A percentile compares a stretch with the other conserved stretches of the same genome.
Conservation (phyloP, 768 basidiomycete species). For the Pleurotus sapidus region DNA sequence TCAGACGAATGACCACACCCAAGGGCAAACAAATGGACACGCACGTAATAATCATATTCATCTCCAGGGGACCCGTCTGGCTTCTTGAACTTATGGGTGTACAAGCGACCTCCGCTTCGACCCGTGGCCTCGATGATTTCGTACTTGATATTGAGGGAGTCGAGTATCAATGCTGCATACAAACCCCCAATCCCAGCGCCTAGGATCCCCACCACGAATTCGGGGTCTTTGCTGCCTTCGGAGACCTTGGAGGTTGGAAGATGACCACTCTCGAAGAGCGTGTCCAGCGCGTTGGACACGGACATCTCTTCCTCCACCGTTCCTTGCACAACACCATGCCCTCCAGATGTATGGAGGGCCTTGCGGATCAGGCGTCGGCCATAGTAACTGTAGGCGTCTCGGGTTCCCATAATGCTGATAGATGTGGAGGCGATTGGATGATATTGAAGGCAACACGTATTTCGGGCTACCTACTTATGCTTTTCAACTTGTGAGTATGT, state of each 20-base stretch:
- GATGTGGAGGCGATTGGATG: too few species aligned
- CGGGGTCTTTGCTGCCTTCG: background rate
- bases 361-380: too few species aligned
- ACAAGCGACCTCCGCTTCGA: constrained; percentile 41
- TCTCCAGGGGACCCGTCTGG: constrained; percentile 10
- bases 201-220: constrained; percentile 26
- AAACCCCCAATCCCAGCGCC: constrained; percentile 36
- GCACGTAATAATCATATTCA: constrained; percentile 33
- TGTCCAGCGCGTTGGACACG: too few species aligned
- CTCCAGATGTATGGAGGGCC: too few species aligned
- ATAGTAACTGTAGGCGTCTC: too few species aligned
- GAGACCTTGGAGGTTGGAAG: background rate
- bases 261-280: background rate
- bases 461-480: too few species aligned
- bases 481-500: too few species aligned
- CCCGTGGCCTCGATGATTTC: constrained; percentile 42
- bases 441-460: too few species aligned
- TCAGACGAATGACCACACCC: too few species aligned
- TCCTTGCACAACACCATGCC: too few species aligned
- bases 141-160: constrained; percentile 37
- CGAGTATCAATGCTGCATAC: constrained; percentile 43
- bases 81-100: constrained; percentile 35
- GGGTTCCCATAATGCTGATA: too few species aligned
- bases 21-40: constrained; percentile 2
- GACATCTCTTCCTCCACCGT: too few species aligned